phyloP scores from a whole-genome alignment of 371 early-diverging fungal species.

The Syncephalastrum monosporum region DNA sequence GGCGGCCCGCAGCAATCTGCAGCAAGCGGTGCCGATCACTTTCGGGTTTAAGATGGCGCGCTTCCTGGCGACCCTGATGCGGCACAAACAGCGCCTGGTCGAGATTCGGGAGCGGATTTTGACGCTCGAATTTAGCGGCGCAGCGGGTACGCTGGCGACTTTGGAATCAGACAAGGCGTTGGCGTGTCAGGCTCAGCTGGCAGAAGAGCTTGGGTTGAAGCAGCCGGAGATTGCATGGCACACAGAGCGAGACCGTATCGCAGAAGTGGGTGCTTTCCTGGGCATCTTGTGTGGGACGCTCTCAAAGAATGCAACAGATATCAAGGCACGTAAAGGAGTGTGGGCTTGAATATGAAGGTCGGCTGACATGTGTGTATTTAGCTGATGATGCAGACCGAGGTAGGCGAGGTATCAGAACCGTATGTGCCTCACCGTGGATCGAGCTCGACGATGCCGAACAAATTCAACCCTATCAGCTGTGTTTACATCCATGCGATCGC shows the following conservation, averaged over 20 bases:
- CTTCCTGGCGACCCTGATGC: constrained; percentile 16
- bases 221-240: constrained; percentile 23
- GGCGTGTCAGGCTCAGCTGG: constrained; percentile 16
- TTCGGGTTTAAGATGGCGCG: constrained; percentile 26
- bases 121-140: constrained; percentile 19
- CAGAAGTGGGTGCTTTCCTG: constrained; percentile 14
- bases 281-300: constrained; percentile 16
- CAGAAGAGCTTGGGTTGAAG: constrained; percentile 12
- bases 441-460: constrained; percentile 25
- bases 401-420: constrained; percentile 23
- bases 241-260: constrained; percentile 16
- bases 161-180: constrained; percentile 10
- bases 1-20: constrained; percentile 21
- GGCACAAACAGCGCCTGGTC: constrained; percentile 13
- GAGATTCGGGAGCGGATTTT: constrained; percentile 11
- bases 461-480: constrained; percentile 25
- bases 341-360: too few relatives aligned
- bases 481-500: constrained; percentile 22
- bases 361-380: neutral
- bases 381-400: constrained; percentile 29
- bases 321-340: constrained; percentile 8
- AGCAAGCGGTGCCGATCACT: constrained; percentile 23
- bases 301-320: constrained; percentile 19
- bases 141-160: constrained; percentile 18
- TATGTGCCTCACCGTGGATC: constrained; percentile 23